Evolutionary conservation across 192 early-diverging fungal genomes (phyloP), one percentile per base, ranked within the genome.

Genomic region (Paraglomus brasilianum): DNA sequence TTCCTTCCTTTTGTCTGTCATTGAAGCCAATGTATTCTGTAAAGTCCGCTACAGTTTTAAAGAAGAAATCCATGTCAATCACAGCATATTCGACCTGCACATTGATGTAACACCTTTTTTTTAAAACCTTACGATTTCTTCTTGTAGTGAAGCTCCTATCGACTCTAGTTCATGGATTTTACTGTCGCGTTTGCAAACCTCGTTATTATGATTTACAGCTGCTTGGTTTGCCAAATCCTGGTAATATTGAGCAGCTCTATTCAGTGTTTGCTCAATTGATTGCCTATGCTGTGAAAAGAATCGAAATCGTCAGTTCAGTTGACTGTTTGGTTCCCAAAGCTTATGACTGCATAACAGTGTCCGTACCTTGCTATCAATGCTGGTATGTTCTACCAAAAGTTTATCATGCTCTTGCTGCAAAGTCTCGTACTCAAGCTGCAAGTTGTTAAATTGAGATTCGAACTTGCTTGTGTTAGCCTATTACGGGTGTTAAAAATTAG

Each of bases 41-140:
- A n/a, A n/a, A n/a, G n/a, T n/a, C n/a, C n/a, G n/a, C n/a, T n/a
- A n/a, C n/a, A n/a, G n/a, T n/a, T n/a, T n/a, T n/a, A n/a, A n/a
- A n/a, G n/a, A n/a, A n/a, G n/a, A n/a, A n/a, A n/a, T n/a, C n/a
- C n/a, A n/a, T n/a, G n/a, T n/a, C n/a, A n/a, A n/a, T n/a, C n/a
- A n/a, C n/a, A n/a, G n/a, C n/a, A n/a, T n/a, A n/a, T n/a, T n/a
- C n/a, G n/a, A n/a, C n/a, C n/a, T n/a, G n/a, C n/a, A n/a, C n/a
- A n/a, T n/a, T n/a, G n/a, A n/a, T n/a, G n/a, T n/a, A n/a, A n/a
- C n/a, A n/a, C n/a, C n/a, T n/a, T n/a, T n/a, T n/a, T n/a, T n/a
- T n/a, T n/a, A n/a, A n/a, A 19, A 50, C 24, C 66, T 7, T 68
- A 68, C 66, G 30, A 53, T 68, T 55, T 68, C 66, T 55, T 68